Evolutionary conservation across 139 green algal species (phyloP), one percentile per base, ranked within the genome.

Genomic region (Chlorella sp.): DNA sequence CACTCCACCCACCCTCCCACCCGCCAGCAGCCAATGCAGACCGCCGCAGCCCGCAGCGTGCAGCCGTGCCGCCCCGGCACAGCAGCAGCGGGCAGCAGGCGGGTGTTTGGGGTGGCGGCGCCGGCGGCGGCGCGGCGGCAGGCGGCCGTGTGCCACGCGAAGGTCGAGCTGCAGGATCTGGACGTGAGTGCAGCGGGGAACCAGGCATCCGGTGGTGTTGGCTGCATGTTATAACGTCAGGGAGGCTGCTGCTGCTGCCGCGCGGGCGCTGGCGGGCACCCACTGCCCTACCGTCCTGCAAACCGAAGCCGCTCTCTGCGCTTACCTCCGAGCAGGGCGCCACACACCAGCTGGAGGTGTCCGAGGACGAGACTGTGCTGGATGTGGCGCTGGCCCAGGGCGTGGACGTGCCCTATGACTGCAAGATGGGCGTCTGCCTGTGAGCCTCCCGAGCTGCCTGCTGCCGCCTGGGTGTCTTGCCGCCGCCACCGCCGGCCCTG

Each of bases 381-480:
- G 83, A 92, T 47, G 87, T 67, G 28, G 93, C 93, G 0, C 80
- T 96, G 72, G 95, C 98, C 76, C 80, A 88, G 32, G 94, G 94
- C 11, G 60, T 98, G 5, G 92, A 98, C 36, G 81, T 96, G 51
- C 91, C 93, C 1, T 90, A 97, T 73, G 95, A 98, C 88, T 98
- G 95, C 92, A 96, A 94, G 74, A 94, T 98, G 85, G 95, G 95
- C 44, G 94, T 98, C 4, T 98, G 95, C 92, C 96, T 95, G 92
- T 83, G 78, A 74, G 78, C 60, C 83, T 94, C 90, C 15, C 41
- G 47, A 18, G n/a, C 5, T 41, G 12, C 39, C 5, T 38, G 41
- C 1, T 41, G 73, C 44, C 17, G 1, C 13, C 26, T 39, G n/a
- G n/a, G n/a, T n/a, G n/a, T n/a, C n/a, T n/a, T n/a, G n/a, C n/a